phyloP scores from a whole-genome alignment of 1,284 basidiomycete genomes.

The Hemileccinum hortonii region DNA sequence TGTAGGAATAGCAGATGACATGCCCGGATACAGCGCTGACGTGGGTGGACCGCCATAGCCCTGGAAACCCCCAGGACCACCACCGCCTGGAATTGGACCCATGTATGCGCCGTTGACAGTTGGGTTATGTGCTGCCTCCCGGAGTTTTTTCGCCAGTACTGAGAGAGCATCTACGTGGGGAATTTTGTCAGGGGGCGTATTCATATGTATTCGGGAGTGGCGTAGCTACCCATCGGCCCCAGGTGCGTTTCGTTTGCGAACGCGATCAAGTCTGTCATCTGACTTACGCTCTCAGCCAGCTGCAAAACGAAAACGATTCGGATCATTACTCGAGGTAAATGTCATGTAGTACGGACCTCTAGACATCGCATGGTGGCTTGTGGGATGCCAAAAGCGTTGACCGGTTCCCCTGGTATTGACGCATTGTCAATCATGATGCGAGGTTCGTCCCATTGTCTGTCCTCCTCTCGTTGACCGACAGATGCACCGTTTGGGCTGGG shows the following conservation, averaged over 20 bases:
- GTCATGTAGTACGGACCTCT: conserved; percentile 48
- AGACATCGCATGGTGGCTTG: conserved; percentile 83
- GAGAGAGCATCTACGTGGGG: conserved; percentile 33
- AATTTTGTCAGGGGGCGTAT: conserved; percentile 25
- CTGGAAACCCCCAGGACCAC: conserved; percentile 25
- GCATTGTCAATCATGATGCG: conserved; percentile 56
- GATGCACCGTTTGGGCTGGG: conserved; percentile 37
- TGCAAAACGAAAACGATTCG: conserved; percentile 27
- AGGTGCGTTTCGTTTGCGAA: conserved; percentile 54
- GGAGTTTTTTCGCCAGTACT: conserved; percentile 33
- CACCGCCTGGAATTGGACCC: conserved; percentile 15
- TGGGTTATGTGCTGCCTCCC: conserved; percentile 26
- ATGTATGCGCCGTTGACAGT: conserved; percentile 25
- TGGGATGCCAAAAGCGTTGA: conserved; percentile 81
- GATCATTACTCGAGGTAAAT: conserved; percentile 1
- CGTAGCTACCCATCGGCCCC: conserved; percentile 63
- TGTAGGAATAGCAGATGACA: conserved; percentile 37
- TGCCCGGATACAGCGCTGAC: conserved; percentile 49
- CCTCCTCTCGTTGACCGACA: conserved; percentile 40
- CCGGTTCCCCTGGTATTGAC: conserved; percentile 69
- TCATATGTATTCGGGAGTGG: conserved; percentile 33
- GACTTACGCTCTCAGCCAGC: conserved; percentile 73
- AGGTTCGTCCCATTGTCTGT: conserved; percentile 62
- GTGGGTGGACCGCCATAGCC: conserved; percentile 29
- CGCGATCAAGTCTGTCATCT: conserved; percentile 72